Base-by-base conservation (phyloP, 495 filamentous ascomycete species). In the Daldinia grandis region DNA sequence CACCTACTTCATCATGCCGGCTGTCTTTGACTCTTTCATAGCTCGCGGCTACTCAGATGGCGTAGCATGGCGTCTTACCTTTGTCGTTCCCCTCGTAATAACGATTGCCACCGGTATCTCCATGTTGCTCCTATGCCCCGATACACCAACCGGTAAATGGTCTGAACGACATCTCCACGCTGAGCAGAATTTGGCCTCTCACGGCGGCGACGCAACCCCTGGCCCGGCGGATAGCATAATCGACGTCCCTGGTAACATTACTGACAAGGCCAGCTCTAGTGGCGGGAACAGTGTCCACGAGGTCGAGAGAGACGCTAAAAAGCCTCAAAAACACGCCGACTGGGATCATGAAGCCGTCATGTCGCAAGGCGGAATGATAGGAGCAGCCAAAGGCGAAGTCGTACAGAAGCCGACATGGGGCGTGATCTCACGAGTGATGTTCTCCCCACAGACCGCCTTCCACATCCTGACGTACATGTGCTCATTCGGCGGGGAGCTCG, bases 1-100 rank as follows among this genome's bases (percentile, higher is more conserved):
- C 72, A 87, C 86, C 12, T 92, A 91, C 78, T 98, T 98, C 80
- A 86, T 97, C 66, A 98, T 98, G 94, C 95, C 95, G 1, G 94
- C 94, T 4, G 88, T 97, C 51, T 94, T 87, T 77, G 91, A 97
- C 78, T 91, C 91, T 5, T 82, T 97, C n/a, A 89, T 95, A 37
- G 35, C 80, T 0, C 82, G 77, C 44, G 87, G 88, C 3, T 83
- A 93, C 47, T 77, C 84, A 1, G 76, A 87, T 12, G 88, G 92
- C 66, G 82, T 88, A 24, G 92, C 94, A 7, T 97, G 94, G 94
- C 87, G 94, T 30, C 87, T 97, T 2, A 84, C 91, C 56, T 97
- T 95, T 75, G 78, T 97, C 57, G 89, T 96, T 19, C 94, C 94
- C 2, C 91, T 95, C 67, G 86, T 95, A 72, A 85, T 94, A 61